Evolutionary conservation across 2,329 filamentous ascomycete species (phyloP).

Genomic region (Chaetomiaceae sp.): DNA sequence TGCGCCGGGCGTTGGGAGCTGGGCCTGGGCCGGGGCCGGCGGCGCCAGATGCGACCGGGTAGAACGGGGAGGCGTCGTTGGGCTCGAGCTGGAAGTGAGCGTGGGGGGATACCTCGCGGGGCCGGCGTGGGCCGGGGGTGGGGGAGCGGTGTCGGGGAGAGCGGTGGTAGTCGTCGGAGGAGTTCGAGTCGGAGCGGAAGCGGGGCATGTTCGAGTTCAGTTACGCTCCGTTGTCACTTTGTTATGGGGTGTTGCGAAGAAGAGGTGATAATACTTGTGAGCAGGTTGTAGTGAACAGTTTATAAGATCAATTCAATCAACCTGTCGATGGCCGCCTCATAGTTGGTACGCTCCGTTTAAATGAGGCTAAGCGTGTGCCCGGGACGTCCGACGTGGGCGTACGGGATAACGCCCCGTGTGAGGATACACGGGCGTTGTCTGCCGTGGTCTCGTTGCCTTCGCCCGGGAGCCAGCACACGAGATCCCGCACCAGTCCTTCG

Average conservation of each 20-base stretch:
- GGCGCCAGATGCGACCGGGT: conserved; percentile 1
- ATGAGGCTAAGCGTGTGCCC: conserved; percentile 1
- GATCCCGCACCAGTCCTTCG: not conserved
- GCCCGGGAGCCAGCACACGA: not conserved
- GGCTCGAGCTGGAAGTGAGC: conserved; percentile 9
- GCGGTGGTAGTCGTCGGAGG: conserved; percentile 19
- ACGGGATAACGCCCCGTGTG: not conserved
- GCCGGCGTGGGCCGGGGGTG: conserved; percentile 14
- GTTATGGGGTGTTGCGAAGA: not conserved
- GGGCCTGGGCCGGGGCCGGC: not conserved
- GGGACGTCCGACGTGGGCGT: not conserved
- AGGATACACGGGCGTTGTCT: not conserved
- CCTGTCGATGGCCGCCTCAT: no score
- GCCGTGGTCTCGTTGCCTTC: conserved; percentile 1
- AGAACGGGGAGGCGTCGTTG: conserved; percentile 10
- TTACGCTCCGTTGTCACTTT: not conserved
- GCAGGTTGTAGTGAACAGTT: no score
- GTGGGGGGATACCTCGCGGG: conserved; percentile 9
- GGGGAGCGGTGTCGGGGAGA: conserved; percentile 15
- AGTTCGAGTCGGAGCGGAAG: conserved; percentile 4
- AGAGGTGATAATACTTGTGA: no score
- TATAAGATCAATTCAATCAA: no score
- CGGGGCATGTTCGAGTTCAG: conserved; percentile 9
- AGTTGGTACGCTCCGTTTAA: no score
- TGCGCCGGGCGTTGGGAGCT: not conserved